Evolutionary conservation across 805 yeast species (phyloP).

Genomic region (Metschnikowia vanudenii): DNA sequence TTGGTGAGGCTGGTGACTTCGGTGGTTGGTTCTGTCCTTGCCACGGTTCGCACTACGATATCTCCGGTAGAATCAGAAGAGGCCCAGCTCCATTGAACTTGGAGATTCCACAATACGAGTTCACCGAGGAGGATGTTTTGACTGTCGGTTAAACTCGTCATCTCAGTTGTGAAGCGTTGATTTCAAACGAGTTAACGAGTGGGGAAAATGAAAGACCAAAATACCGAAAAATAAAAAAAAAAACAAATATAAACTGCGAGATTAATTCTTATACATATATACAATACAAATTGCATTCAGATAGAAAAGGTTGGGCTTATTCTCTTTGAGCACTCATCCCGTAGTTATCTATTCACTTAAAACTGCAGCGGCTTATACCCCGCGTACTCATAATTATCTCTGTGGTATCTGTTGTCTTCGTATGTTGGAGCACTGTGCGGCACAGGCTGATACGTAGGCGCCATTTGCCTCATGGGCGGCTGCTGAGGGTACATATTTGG

Average conservation of each 20-base stretch:
- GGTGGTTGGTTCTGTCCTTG: constrained; percentile 99
- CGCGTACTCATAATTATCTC: constrained; percentile 6
- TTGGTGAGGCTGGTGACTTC: constrained; percentile 98
- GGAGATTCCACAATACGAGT: constrained; percentile 91
- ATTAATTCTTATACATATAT: constrained; percentile 11
- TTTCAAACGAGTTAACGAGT: neutral
- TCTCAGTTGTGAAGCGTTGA: neutral
- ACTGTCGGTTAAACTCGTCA: constrained; percentile 84
- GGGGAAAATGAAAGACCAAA: neutral
- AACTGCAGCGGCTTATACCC: constrained; percentile 17
- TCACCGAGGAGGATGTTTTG: constrained; percentile 73
- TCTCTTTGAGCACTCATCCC: no score
- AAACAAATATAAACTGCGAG: neutral
- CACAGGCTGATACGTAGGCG: constrained; percentile 16
- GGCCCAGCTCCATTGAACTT: constrained; percentile 99
- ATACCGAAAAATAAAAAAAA: neutral
- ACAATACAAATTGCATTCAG: constrained; percentile 13
- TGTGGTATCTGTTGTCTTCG: constrained; percentile 8
- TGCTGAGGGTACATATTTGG: constrained; percentile 35
- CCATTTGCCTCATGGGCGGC: constrained; percentile 17
- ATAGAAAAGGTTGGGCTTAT: no score
- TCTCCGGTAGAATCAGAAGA: constrained; percentile 99
- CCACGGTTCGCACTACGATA: constrained; percentile 99
- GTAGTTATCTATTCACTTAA: no score
- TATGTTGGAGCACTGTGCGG: neutral